Evolutionary conservation across 2,329 filamentous ascomycete species (phyloP).

Genomic region (Mariannaea elegans): DNA sequence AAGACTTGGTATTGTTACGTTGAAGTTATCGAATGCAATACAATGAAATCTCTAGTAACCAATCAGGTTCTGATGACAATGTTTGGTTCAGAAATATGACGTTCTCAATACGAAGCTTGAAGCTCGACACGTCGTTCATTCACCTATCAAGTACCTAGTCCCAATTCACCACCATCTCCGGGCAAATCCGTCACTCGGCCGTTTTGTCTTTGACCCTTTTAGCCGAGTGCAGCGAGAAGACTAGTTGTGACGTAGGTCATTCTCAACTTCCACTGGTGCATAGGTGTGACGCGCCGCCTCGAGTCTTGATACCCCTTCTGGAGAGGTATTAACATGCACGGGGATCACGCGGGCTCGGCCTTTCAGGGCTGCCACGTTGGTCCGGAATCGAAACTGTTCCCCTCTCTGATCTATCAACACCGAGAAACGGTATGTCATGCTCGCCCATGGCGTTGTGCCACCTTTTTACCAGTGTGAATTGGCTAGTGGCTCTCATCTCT

Average conservation of each 20-base stretch:
- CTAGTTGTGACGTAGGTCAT: constrained; percentile 2
- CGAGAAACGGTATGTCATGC: background rate
- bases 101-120: background rate
- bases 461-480: background rate
- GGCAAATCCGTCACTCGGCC: background rate
- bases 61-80: background rate
- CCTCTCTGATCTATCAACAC: background rate
- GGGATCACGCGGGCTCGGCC: constrained; percentile 15
- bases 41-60: background rate
- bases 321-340: constrained; percentile 3
- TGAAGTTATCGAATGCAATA: background rate
- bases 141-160: constrained; percentile 3
- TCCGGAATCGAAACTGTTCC: constrained; percentile 7
- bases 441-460: background rate
- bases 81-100: constrained; percentile 4
- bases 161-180: constrained; percentile 5
- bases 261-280: background rate
- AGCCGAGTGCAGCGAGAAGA: no score
- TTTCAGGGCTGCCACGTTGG: constrained; percentile 16
- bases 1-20: background rate
- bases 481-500: background rate
- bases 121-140: background rate
- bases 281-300: constrained; percentile 10
- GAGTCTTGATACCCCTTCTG: constrained; percentile 36
- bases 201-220: background rate